Conservation (phyloP, 78 protist genomes). For the Andalucia godoyi region DNA sequence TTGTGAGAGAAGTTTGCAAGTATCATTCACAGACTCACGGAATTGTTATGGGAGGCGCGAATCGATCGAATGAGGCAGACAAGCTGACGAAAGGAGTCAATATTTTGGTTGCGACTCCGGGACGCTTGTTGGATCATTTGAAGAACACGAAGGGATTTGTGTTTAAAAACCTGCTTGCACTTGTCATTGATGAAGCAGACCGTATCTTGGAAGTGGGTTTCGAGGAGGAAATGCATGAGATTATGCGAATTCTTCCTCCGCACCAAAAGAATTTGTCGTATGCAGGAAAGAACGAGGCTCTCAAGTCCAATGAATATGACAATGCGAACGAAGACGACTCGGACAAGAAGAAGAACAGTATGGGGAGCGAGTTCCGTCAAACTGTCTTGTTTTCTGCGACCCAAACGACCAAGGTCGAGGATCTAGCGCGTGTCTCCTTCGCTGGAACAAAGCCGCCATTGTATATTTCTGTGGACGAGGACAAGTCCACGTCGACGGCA, state of each 20-base stretch:
- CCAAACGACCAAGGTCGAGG: slow-evolving; percentile 84
- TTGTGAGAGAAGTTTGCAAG: slow-evolving; percentile 48
- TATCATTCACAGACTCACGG: slow-evolving; percentile 72
- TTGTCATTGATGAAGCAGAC: slow-evolving; percentile 98
- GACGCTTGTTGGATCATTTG: slow-evolving; percentile 94
- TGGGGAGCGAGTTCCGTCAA: slow-evolving; percentile 52
- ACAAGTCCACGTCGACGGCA: slow-evolving; percentile 42
- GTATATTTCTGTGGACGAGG: slow-evolving; percentile 68
- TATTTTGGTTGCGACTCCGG: slow-evolving; percentile 96
- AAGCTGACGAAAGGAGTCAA: slow-evolving; percentile 86
- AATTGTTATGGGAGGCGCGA: slow-evolving; percentile 88
- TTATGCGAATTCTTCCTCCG: slow-evolving; percentile 82
- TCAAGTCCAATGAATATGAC: too few species aligned
- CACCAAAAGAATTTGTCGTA: neutral
- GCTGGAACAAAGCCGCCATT: slow-evolving; percentile 35
- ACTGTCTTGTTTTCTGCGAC: slow-evolving; percentile 97
- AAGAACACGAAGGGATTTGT: slow-evolving; percentile 75
- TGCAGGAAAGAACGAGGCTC: too few species aligned
- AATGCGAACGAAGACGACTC: too few species aligned
- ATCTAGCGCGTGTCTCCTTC: slow-evolving; percentile 76
- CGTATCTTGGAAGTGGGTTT: slow-evolving; percentile 79
- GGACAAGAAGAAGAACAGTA: too few species aligned
- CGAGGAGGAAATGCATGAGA: slow-evolving; percentile 91
- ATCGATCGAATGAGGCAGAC: slow-evolving; percentile 64
- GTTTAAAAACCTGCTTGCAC: slow-evolving; percentile 61